A percentile compares a stretch with the other conserved stretches of the same genome.
Conservation (phyloP, 2,329 filamentous ascomycete genomes). For the Fusarium piperis region DNA sequence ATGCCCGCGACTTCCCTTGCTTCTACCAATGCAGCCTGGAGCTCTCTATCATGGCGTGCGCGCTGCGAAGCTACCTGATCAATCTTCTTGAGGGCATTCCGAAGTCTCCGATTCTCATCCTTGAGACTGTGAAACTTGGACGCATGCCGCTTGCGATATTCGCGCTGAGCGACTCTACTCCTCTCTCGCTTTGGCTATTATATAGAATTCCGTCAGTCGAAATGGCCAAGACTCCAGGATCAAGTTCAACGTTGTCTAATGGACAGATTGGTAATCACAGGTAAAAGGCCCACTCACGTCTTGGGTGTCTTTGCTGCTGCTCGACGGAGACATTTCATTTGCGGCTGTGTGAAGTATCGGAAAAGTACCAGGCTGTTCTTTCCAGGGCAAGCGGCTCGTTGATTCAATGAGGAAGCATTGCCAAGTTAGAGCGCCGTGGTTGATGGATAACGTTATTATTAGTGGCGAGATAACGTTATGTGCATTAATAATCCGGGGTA, state of each 20-base stretch:
- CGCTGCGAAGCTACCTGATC: constrained; percentile 21
- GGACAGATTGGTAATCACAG: constrained; percentile 22
- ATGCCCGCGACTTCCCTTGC: constrained; percentile 17
- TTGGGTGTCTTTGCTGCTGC: constrained; percentile 7
- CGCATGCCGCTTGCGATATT: constrained; percentile 41
- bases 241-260: background rate
- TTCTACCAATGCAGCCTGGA: constrained; percentile 26
- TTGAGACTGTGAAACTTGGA: constrained; percentile 39
- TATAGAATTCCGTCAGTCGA: background rate
- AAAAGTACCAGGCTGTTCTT: background rate
- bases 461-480: constrained; percentile 24
- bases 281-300: constrained; percentile 25
- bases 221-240: background rate
- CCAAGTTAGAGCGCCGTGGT: background rate
- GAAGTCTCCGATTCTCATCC: constrained; percentile 39
- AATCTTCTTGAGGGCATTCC: constrained; percentile 34
- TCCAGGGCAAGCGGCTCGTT: background rate
- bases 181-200: constrained; percentile 39
- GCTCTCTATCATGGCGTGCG: constrained; percentile 14
- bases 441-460: constrained; percentile 21
- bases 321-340: constrained; percentile 35
- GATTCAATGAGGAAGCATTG: background rate
- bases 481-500: background rate
- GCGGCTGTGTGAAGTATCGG: background rate
- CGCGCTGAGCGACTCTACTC: constrained; percentile 39